Evolutionary conservation across 768 basidiomycete genomes (phyloP).

Genomic region (Suillus tomentosus): DNA sequence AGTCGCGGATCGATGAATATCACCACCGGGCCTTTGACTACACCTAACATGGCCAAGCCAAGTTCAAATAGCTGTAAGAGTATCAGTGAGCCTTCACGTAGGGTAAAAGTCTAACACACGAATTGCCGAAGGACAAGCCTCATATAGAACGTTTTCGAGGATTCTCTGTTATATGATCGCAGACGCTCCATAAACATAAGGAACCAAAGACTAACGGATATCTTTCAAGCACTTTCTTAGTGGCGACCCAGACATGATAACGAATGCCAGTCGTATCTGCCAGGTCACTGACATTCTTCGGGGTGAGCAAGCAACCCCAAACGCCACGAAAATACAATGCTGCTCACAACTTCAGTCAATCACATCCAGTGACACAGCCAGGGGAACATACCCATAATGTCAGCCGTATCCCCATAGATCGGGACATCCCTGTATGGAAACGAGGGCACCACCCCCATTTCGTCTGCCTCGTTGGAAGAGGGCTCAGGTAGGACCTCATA

Average conservation of each 20-base stretch:
- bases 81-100: neutral
- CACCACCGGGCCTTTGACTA: slow-evolving; percentile 49
- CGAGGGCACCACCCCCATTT: slow-evolving; percentile 37
- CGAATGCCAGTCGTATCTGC: slow-evolving; percentile 29
- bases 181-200: neutral
- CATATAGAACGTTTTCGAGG: neutral
- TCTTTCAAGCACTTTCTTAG: slow-evolving; percentile 32
- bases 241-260: slow-evolving; percentile 38
- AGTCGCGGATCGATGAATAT: slow-evolving; percentile 53
- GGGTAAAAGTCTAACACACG: slow-evolving; percentile 19
- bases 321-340: slow-evolving; percentile 37
- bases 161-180: neutral
- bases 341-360: slow-evolving; percentile 12
- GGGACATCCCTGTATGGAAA: slow-evolving; percentile 31
- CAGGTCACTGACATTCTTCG: slow-evolving; percentile 31
- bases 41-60: slow-evolving; percentile 44
- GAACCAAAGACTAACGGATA: slow-evolving; percentile 15
- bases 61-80: slow-evolving; percentile 51
- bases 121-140: slow-evolving; percentile 26
- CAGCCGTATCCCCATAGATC: slow-evolving; percentile 41
- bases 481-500: neutral
- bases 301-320: slow-evolving; percentile 37
- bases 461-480: slow-evolving; percentile 19
- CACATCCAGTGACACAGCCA: neutral
- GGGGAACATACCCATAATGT: slow-evolving; percentile 44